Evolutionary conservation across 2,329 filamentous ascomycete species (phyloP).

Genomic region (Aspergillus sp.): DNA sequence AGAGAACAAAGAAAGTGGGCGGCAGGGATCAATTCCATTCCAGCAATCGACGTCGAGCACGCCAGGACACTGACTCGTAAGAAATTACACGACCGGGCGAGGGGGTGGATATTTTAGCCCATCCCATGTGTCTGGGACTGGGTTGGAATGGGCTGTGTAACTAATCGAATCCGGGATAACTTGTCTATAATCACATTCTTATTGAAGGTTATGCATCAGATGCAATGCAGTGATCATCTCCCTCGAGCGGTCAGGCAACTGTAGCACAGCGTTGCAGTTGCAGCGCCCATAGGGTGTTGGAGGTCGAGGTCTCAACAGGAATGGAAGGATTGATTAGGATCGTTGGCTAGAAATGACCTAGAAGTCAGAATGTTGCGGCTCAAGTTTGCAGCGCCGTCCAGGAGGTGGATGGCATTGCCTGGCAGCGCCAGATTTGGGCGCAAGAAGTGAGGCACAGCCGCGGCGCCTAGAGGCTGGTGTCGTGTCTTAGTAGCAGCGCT

Average conservation of each 20-base stretch:
- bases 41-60: constrained; percentile 4
- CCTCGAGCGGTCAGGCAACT: neutral
- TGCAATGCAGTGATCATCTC: neutral
- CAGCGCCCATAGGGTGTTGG: neutral
- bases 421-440: neutral
- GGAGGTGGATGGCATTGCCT: too few species aligned
- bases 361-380: constrained; percentile 3
- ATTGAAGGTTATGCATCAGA: neutral
- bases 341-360: constrained; percentile 2
- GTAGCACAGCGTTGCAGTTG: neutral
- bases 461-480: neutral
- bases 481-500: too few species aligned
- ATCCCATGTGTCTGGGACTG: neutral
- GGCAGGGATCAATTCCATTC: constrained; percentile 9
- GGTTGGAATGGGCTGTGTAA: neutral
- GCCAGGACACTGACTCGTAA: constrained; percentile 13
- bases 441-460: neutral
- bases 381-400: neutral
- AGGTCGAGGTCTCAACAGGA: neutral
- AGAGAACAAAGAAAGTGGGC: constrained; percentile 6
- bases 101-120: neutral
- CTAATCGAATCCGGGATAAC: neutral
- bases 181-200: neutral
- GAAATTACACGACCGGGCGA: neutral
- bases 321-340: constrained; percentile 3